A percentile compares a stretch with the other conserved stretches of the same genome.
Evolutionary conservation across 306 rosid genomes (phyloP).

Genomic region (Medicago lupulina): DNA sequence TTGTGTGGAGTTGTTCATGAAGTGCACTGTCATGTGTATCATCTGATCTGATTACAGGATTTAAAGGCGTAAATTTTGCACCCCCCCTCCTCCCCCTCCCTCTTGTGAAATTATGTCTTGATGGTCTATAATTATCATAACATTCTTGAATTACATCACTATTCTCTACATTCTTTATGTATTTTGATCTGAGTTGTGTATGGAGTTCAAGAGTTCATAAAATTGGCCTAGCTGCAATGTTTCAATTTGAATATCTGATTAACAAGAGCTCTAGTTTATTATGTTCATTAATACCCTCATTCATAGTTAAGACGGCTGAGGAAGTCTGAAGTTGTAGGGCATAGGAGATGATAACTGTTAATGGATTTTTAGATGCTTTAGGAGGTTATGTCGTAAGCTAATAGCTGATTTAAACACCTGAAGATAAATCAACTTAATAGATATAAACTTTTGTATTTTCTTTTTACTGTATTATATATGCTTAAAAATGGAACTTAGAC

Average conservation of each 20-base stretch:
- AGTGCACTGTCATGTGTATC: constrained; percentile 11
- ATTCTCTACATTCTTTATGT: constrained; percentile 7
- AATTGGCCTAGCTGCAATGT: constrained; percentile 23
- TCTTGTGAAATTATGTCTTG: neutral
- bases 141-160: neutral
- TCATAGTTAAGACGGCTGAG: neutral
- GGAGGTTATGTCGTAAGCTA: constrained; percentile 4
- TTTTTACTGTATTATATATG: no score
- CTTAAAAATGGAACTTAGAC: neutral
- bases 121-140: constrained; percentile 7
- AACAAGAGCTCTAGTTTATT: neutral
- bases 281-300: constrained; percentile 6
- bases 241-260: constrained; percentile 8
- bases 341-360: neutral
- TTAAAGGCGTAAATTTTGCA: constrained; percentile 1
- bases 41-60: neutral
- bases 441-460: constrained; percentile 17
- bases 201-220: constrained; percentile 2
- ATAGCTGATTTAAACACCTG: constrained; percentile 9
- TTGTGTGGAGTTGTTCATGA: neutral
- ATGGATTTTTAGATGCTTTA: constrained; percentile 9
- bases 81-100: neutral
- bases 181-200: neutral
- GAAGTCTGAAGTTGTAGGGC: neutral
- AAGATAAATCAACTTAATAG: neutral